phyloP scores from a whole-genome alignment of 108 stramenopile species.

The Skeletonema marinoi region DNA sequence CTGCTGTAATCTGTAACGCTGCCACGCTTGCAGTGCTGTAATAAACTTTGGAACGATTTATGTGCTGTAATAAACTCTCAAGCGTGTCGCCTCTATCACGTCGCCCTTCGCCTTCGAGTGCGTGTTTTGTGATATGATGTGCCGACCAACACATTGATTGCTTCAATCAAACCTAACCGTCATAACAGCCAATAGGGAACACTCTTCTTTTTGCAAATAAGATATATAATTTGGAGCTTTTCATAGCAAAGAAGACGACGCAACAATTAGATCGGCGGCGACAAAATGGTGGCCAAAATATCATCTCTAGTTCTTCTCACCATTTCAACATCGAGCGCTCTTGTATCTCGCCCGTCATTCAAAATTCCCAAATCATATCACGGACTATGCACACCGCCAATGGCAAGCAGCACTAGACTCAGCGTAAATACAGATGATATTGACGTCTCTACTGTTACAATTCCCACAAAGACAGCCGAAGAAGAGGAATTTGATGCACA shows the following conservation, averaged over 20 bases:
- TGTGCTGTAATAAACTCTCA: no score
- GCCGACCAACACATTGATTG: no score
- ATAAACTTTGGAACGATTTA: no score
- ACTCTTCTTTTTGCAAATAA: no score
- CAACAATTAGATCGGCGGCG: background rate
- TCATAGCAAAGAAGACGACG: background rate
- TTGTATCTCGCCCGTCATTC: background rate
- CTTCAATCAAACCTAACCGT: no score
- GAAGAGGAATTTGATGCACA: conserved; percentile 53
- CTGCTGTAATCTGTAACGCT: no score
- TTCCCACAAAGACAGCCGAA: conserved; percentile 29
- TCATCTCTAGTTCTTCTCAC: background rate
- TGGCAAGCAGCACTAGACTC: conserved; percentile 2
- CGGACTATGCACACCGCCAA: background rate
- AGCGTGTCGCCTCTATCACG: no score
- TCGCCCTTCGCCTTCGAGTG: no score
- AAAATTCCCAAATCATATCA: background rate
- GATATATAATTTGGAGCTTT: no score
- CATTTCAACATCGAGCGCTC: background rate
- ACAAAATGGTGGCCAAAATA: background rate
- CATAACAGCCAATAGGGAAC: no score
- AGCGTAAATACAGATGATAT: conserved; percentile 1
- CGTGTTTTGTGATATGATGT: no score
- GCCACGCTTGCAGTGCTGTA: no score
- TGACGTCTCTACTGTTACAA: conserved; percentile 13